Evolutionary conservation across 805 yeast species (phyloP), one percentile per base, ranked within the genome.

Genomic region (Metschnikowia continentalis): DNA sequence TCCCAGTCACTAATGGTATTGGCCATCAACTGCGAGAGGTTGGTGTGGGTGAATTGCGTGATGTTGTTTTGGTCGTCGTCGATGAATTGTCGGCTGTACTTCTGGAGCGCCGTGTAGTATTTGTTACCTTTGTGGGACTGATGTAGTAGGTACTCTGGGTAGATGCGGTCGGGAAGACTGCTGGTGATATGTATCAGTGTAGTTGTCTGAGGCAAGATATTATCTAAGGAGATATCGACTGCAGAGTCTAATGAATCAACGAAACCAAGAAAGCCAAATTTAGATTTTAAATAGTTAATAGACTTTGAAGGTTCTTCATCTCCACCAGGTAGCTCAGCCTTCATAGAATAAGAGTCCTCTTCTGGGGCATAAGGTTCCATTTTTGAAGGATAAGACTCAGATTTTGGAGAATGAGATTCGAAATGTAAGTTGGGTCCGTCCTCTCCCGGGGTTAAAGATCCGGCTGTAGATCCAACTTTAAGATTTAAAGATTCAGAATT

Each of bases 71-170:
- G 49, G 3, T 55, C 56, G 4, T 54, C 57, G 2, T 50, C 54
- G 1, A 66, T 58, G 54, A 72, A 72, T 56, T 72, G 78, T 42
- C 65, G 61, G 36, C 60, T 62, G 53, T 63, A 62, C 15, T 72
- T 56, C 58, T 74, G 78, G 50, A 69, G 63, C 10, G 68, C 61
- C 6, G 56, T 49, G 49, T 69, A 70, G 54, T 61, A 67, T 51
- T 61, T 62, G 54, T 66, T 69, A 8, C 65, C 72, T 13, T 65
- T 57, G 13, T 42, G 48, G 1, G 71, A 49, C 32, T 57, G 53
- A 47, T 74, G 75, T 3, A 74, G 65, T 3, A 74, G 54, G 30
- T 48, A 52, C 45, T 73, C 77, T 7, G 76, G 71, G 53, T 72
- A 66, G n/a, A 48, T 43, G n/a, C 47, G 38, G 14, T 44, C 47